These are phyloP conservation scores for Suillus hirtellus DNA, from an alignment of 768 basidiomycete genomes.

Conservation along the genomic window DNA sequence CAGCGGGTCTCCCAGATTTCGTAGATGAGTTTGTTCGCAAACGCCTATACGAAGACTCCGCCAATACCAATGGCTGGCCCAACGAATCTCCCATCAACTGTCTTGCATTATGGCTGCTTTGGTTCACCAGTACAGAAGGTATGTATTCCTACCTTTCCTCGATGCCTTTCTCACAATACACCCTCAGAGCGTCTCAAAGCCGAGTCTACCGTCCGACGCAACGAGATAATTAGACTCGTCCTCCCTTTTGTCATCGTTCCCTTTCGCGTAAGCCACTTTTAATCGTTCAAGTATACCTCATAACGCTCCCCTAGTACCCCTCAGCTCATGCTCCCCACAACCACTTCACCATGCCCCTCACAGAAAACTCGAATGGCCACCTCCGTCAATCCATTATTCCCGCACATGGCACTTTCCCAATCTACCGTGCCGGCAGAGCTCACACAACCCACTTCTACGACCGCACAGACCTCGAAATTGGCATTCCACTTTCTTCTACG, in stretches of 20 bases:
- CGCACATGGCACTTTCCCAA: constrained; percentile 48
- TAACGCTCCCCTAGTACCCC: constrained; percentile 44
- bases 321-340: constrained; percentile 60
- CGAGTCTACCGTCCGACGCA: constrained; percentile 29
- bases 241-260: constrained; percentile 51
- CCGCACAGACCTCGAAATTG: constrained; percentile 26
- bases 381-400: constrained; percentile 31
- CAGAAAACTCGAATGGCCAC: constrained; percentile 18
- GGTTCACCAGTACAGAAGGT: constrained; percentile 59
- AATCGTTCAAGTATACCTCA: background rate
- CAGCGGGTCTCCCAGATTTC: constrained; percentile 49
- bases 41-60: constrained; percentile 45
- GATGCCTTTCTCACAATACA: constrained; percentile 18
- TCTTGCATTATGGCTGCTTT: constrained; percentile 62
- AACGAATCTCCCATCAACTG: constrained; percentile 48
- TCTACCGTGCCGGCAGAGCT: constrained; percentile 41
- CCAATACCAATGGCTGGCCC: constrained; percentile 54
- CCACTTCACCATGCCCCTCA: constrained; percentile 57
- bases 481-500: constrained; percentile 47
- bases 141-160: constrained; percentile 19
- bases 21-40: constrained; percentile 45
- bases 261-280: constrained; percentile 40
- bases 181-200: constrained; percentile 29
- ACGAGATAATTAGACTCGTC: constrained; percentile 34
- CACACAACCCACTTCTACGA: constrained; percentile 32